These are phyloP conservation scores for Acanthamoeba lenticulata DNA, from an alignment of 208 protist genomes.

Conservation along the genomic window DNA sequence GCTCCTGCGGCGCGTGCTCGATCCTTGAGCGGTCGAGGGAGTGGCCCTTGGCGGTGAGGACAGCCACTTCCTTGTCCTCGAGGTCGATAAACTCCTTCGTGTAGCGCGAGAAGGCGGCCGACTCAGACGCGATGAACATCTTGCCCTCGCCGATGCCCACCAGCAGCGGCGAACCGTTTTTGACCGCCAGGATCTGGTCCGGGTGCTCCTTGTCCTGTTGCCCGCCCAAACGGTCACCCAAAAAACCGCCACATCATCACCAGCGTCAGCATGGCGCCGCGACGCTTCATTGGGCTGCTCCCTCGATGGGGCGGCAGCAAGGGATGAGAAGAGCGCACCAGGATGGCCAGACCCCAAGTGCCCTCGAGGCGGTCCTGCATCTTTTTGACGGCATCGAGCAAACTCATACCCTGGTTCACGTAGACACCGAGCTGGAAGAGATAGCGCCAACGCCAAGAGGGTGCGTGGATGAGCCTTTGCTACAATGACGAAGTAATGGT, in stretches of 20 bases:
- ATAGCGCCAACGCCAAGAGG: constrained; percentile 10
- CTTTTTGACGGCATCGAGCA: constrained; percentile 82
- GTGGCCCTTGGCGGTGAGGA: constrained; percentile 79
- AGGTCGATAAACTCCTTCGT: constrained; percentile 86
- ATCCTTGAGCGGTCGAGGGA: constrained; percentile 79
- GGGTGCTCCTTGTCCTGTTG: constrained; percentile 79
- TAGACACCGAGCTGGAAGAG: constrained; percentile 80
- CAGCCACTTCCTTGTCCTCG: constrained; percentile 85
- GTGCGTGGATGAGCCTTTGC: neutral
- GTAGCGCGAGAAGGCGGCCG: constrained; percentile 80
- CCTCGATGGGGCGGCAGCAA: neutral
- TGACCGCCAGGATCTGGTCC: constrained; percentile 81
- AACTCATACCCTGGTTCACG: constrained; percentile 77
- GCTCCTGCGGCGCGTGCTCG: constrained; percentile 76
- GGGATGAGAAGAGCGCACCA: neutral
- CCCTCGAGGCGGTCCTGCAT: constrained; percentile 83
- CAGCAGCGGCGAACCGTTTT: constrained; percentile 82
- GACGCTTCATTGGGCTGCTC: neutral
- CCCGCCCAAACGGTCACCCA: neutral
- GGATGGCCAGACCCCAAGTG: constrained; percentile 84
- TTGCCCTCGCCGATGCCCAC: constrained; percentile 84
- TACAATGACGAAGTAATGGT: neutral
- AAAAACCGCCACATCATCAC: neutral
- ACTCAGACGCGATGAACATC: constrained; percentile 83
- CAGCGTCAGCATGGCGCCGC: neutral